These are phyloP conservation scores for Lodderomyces parapsilosis DNA, from an alignment of 1,139 yeast species.

Conservation along the genomic window DNA sequence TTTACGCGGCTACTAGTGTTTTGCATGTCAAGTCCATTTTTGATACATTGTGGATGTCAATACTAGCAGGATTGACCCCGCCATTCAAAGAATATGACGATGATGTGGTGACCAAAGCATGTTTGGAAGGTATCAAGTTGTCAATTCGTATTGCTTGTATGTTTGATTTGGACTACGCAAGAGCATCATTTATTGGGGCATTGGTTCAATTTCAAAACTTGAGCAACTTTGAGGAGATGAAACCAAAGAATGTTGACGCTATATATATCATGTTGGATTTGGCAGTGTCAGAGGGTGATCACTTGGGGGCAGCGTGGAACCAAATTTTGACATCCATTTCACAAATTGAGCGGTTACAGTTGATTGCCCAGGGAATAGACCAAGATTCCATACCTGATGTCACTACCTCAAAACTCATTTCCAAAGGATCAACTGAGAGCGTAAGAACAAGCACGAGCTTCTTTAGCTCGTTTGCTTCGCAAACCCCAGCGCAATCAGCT, in stretches of 20 bases:
- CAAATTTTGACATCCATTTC: conserved; percentile 80
- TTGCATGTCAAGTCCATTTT: conserved; percentile 93
- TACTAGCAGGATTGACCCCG: conserved; percentile 89
- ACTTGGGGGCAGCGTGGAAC: conserved; percentile 73
- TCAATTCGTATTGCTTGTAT: conserved; percentile 82
- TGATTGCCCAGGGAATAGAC: conserved; percentile 86
- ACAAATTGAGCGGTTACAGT: conserved; percentile 86
- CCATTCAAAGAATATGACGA: conserved; percentile 91
- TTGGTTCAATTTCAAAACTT: conserved; percentile 83
- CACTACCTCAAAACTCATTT: conserved; percentile 65
- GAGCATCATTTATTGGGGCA: conserved; percentile 87
- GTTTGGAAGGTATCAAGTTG: conserved; percentile 82
- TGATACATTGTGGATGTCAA: conserved; percentile 96
- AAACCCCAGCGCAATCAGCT: conserved; percentile 43
- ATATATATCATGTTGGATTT: conserved; percentile 70
- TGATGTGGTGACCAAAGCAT: conserved; percentile 62
- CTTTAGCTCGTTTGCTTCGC: conserved; percentile 40
- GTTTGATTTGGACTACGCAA: conserved; percentile 81
- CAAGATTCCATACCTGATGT: conserved; percentile 87
- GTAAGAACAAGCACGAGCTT: conserved; percentile 45
- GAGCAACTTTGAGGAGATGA: conserved; percentile 76
- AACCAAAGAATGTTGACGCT: conserved; percentile 78
- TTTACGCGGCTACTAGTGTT: conserved; percentile 65
- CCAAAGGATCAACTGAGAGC: conserved; percentile 58
- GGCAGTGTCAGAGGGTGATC: conserved; percentile 77